Base-by-base conservation (phyloP, 371 early-diverging fungal genomes). In the Rhizopus delemar region DNA sequence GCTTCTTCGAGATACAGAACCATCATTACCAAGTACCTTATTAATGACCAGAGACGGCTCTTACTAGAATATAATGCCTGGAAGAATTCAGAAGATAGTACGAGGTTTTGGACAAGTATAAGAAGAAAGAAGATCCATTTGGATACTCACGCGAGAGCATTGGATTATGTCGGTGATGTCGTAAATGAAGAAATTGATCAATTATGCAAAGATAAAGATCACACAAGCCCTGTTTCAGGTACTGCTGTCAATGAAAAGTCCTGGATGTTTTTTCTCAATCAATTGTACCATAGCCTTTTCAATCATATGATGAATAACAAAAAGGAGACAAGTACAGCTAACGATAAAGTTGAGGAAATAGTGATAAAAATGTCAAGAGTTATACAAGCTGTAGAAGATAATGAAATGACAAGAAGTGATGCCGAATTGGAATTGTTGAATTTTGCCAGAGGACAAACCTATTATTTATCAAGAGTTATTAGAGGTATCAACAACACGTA, bases 1-100 rank as follows among this genome's bases (percentile, higher is more conserved):
- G 54, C 45, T 43, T 41, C 54, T 54, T 54, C 54, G 43, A 54
- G 45, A 54, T 54, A 54, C 54, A 54, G 41, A 54, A 54, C 41
- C 45, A 54, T 54, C 43, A 13, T 54, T 54, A 54, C 41, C 54
- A 54, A 31, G 54, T 22, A 45, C 22, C 56, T 46, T 46, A 56
- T 56, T 56, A 16, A 56, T 56, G 56, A 46, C 56, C 46, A 56
- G 48, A 56, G 46, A 56, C 56, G 56, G 56, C 46, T 56, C 36
- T 33, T 56, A 56, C 36, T 46, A 36, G 56, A 56, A 56, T 56
- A 56, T 56, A 56, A 56, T 56, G 46, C 48, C 48, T 56, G 56
- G 56, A 56, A 56, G 48, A 2, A 35, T 32, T 56, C 56, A 56
- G 56, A 56, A 36, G 48, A 56, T 56, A 56, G 46, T 56, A 46